These are phyloP conservation scores for Hansenula lynferdii DNA, from an alignment of 1,139 yeast genomes.

Conservation along the genomic window DNA sequence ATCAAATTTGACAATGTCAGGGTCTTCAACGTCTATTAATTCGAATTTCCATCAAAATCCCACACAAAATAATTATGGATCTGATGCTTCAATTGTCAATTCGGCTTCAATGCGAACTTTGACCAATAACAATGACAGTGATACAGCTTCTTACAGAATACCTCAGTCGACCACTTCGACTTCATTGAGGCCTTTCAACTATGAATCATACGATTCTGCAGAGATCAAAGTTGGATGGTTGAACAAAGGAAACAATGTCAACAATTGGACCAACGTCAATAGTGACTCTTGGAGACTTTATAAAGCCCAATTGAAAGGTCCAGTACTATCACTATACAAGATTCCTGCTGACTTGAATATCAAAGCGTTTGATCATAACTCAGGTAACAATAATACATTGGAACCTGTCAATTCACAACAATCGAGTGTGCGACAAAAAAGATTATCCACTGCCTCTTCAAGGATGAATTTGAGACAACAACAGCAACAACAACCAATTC, in stretches of 20 bases:
- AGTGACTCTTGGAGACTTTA: constrained; percentile 37
- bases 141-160: not conserved
- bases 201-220: constrained; percentile 32
- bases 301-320: constrained; percentile 64
- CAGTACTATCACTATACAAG: constrained; percentile 52
- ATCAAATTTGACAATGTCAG: not conserved
- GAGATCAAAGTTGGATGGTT: constrained; percentile 42
- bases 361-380: constrained; percentile 37
- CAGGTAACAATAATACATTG: constrained; percentile 6
- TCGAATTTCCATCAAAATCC: not conserved
- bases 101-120: constrained; percentile 4
- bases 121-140: not conserved
- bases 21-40: constrained; percentile 4
- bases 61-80: not conserved
- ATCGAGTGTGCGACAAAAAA: constrained; percentile 19
- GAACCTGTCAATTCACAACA: constrained; percentile 1
- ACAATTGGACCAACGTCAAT: constrained; percentile 30
- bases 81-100: not conserved
- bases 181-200: constrained; percentile 18
- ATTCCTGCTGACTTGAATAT: constrained; percentile 45
- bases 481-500: not conserved
- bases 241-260: constrained; percentile 35
- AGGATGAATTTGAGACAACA: constrained; percentile 9
- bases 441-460: constrained; percentile 20
- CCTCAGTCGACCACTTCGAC: constrained; percentile 5